These are phyloP conservation scores for Blepharisma japonicum DNA, from an alignment of 73 alveolate genomes.

Conservation along the genomic window DNA sequence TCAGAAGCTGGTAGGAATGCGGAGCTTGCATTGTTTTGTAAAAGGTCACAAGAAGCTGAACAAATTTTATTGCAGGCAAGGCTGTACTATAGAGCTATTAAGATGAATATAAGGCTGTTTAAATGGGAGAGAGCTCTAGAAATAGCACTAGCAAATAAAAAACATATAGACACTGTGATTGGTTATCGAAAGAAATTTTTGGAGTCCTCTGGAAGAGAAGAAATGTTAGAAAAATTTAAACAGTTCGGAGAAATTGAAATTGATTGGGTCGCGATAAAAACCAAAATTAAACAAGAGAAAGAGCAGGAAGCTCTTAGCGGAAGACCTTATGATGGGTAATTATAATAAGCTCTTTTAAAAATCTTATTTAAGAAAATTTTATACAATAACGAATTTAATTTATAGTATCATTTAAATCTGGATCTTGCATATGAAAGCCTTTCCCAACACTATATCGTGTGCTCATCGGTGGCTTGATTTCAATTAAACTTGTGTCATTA, in stretches of 20 bases:
- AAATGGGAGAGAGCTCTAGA: slow-evolving; percentile 97
- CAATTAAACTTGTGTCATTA: too few species aligned
- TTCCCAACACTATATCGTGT: too few species aligned
- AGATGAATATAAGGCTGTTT: slow-evolving; percentile 88
- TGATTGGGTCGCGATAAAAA: slow-evolving; percentile 91
- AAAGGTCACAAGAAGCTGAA: slow-evolving; percentile 69
- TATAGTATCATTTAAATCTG: too few species aligned
- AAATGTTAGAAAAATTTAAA: slow-evolving; percentile 68
- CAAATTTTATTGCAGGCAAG: slow-evolving; percentile 64
- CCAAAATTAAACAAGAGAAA: slow-evolving; percentile 85
- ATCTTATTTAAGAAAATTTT: too few species aligned
- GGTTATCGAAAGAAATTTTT: slow-evolving; percentile 88
- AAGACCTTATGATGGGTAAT: slow-evolving; percentile 32
- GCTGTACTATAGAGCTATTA: slow-evolving; percentile 94
- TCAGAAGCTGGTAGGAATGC: slow-evolving; percentile 62
- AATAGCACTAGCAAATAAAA: slow-evolving; percentile 73
- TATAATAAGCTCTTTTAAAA: too few species aligned
- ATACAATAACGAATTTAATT: too few species aligned
- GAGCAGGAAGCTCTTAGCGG: slow-evolving; percentile 67
- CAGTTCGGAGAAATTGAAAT: slow-evolving; percentile 64
- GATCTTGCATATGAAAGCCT: too few species aligned
- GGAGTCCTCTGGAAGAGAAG: slow-evolving; percentile 69
- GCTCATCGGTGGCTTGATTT: too few species aligned
- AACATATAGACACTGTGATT: slow-evolving; percentile 89
- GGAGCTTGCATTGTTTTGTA: slow-evolving; percentile 61